Evolutionary conservation across 2,329 filamentous ascomycete species (phyloP).

Genomic region (Neopestalotiopsis sp.): DNA sequence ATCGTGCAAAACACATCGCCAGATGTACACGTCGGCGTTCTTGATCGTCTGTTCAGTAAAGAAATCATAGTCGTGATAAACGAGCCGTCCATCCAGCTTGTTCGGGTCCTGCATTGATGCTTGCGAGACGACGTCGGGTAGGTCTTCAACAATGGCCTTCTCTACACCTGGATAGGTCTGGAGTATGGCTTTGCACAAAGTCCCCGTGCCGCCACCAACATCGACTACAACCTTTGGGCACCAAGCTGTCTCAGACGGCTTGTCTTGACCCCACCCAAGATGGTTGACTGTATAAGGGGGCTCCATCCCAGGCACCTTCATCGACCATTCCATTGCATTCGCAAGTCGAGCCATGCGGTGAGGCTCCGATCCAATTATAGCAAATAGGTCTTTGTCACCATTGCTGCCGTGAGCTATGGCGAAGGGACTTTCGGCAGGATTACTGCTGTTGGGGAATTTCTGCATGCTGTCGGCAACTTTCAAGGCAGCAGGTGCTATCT

Average conservation of each 20-base stretch:
- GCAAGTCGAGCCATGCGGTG: slow-evolving; percentile 21
- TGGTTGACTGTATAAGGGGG: slow-evolving; percentile 20
- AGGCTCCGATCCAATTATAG: slow-evolving; percentile 15
- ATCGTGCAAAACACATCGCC: slow-evolving; percentile 26
- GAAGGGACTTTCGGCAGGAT: slow-evolving; percentile 20
- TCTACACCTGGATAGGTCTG: slow-evolving; percentile 21
- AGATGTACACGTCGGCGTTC: slow-evolving; percentile 25
- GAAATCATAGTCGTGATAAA: slow-evolving; percentile 23
- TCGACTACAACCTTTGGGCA: slow-evolving; percentile 26
- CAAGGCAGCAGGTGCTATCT: slow-evolving; percentile 19
- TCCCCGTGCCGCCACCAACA: slow-evolving; percentile 24
- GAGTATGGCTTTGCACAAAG: slow-evolving; percentile 22
- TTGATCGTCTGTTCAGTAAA: slow-evolving; percentile 24
- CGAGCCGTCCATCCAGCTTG: slow-evolving; percentile 19
- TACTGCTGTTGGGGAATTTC: slow-evolving; percentile 15
- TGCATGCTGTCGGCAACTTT: slow-evolving; percentile 21
- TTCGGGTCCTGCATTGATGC: not conserved
- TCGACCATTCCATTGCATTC: slow-evolving; percentile 25
- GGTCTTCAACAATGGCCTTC: slow-evolving; percentile 24
- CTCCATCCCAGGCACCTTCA: slow-evolving; percentile 25
- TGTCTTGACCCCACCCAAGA: slow-evolving; percentile 19
- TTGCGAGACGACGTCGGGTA: slow-evolving; percentile 22
- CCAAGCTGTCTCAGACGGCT: not conserved
- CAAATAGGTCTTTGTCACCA: slow-evolving; percentile 25
- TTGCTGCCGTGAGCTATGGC: slow-evolving; percentile 21